A percentile compares a stretch with the other conserved stretches of the same genome.
Conservation (phyloP, 2,329 filamentous ascomycete species). For the Ceratocystis lukuohia region DNA sequence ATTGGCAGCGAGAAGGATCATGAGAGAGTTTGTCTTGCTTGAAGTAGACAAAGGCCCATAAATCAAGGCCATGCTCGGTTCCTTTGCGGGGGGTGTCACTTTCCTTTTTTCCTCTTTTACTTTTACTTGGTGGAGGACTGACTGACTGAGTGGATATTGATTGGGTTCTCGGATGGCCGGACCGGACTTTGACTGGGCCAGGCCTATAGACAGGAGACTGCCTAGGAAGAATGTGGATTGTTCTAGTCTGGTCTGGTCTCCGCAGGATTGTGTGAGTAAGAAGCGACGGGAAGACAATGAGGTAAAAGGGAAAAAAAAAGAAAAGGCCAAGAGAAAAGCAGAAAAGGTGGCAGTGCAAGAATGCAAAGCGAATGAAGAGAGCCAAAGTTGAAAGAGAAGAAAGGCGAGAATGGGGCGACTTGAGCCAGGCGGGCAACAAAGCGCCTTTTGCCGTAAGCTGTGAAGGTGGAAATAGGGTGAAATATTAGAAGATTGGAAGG, state of each 20-base stretch:
- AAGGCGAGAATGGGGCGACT: background rate
- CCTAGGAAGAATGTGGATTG: no score
- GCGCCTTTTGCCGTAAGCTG: background rate
- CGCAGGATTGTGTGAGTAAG: no score
- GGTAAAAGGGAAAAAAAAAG: background rate
- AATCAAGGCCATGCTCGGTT: background rate
- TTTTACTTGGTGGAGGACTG: no score
- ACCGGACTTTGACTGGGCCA: no score
- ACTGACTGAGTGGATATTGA: no score
- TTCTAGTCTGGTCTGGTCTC: no score
- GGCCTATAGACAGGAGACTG: no score
- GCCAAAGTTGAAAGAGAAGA: background rate
- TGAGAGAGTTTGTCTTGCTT: background rate
- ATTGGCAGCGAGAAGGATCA: background rate
- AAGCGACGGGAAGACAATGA: no score
- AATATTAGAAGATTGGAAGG: background rate
- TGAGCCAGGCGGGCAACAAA: slow-evolving; percentile 2
- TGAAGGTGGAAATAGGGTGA: background rate
- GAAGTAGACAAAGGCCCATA: background rate
- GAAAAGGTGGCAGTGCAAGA: slow-evolving; percentile 5
- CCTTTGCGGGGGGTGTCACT: background rate
- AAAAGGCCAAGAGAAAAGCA: background rate
- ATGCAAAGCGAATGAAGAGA: background rate
- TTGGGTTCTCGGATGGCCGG: no score
- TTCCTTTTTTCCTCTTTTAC: background rate